Percentiles rank a stretch among this genome's conserved stretches.
These are phyloP conservation scores for Hippophae rhamnoides DNA, from an alignment of 306 rosid species.

Conservation along the genomic window DNA sequence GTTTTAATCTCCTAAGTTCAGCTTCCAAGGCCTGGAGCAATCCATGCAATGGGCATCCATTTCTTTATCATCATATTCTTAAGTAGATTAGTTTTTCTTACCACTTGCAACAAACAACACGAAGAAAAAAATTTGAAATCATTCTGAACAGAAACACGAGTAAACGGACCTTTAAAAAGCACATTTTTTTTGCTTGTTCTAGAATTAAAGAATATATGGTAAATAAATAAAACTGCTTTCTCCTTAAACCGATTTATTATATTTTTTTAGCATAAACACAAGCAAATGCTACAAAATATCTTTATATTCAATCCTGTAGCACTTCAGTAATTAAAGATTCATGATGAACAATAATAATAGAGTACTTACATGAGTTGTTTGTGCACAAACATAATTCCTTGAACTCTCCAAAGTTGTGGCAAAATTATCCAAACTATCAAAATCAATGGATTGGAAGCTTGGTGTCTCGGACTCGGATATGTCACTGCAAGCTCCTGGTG, in stretches of 20 bases:
- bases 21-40: conserved; percentile 25
- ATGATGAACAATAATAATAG: neutral
- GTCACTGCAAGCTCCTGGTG: conserved; percentile 19
- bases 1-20: conserved; percentile 44
- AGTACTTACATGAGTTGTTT: conserved; percentile 32
- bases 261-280: too few species aligned
- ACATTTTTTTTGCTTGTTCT: too few species aligned
- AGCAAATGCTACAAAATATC: too few species aligned
- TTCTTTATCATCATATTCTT: neutral
- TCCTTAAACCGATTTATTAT: too few species aligned
- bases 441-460: conserved; percentile 24
- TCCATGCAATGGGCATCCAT: neutral
- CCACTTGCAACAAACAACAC: neutral
- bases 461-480: conserved; percentile 16
- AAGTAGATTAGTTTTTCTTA: neutral
- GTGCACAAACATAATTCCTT: conserved; percentile 12
- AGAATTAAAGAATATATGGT: too few species aligned
- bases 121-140: too few species aligned
- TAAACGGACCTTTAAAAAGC: too few species aligned
- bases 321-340: neutral
- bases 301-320: too few species aligned
- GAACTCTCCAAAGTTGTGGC: conserved; percentile 13
- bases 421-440: conserved; percentile 18
- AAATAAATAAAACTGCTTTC: too few species aligned
- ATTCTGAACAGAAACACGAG: too few species aligned